Base-by-base conservation (phyloP, 768 basidiomycete species). In the Pleurotus platypus region DNA sequence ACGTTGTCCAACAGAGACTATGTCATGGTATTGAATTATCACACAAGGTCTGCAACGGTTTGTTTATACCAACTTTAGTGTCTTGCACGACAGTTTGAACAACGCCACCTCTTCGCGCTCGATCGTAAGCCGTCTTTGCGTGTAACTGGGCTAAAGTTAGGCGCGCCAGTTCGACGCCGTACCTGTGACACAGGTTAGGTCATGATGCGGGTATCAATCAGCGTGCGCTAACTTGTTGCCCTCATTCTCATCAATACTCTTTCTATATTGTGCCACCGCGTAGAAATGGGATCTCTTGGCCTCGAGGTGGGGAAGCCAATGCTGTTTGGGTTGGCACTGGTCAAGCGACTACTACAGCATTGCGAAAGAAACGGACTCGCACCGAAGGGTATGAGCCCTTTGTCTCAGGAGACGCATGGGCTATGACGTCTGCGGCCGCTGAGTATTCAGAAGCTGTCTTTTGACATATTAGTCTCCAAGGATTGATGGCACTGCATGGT, bases 161-260 rank as follows among this genome's bases (percentile, higher is more conserved):
- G 5, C 95, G 83, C 1, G 88, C 88, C 39, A 98, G 76, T 71
- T 98, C 94, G 20, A 85, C 72, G 0, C 96, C 96, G 66, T 97
- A 98, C 63, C 94, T 94, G 62, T 8, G 55, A 35, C 30, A 35
- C 30, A 35, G 11, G 30, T 35, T 35, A 11, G 9, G 30, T 35
- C 9, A 11, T 35, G 30, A 35, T 35, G 12, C 30, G 30, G 9
- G 8, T 35, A 35, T 9, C 30, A 35, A 35, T 35, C 30, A 35
- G 30, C 30, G 9, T 35, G 30, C 30, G 58, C 78, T 59, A 58
- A 89, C 88, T 81, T 82, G 75, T 81, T 86, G 30, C 80, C 80
- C 68, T 87, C 93, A 18, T 90, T 80, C 64, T 98, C 95, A 46
- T 96, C 95, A 54, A 92, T 77, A 66, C 90, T 89, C 70, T 94